Evolutionary conservation across 2,329 filamentous ascomycete genomes (phyloP), one percentile per base, ranked within the genome.

Genomic region (Exophiala mesophila): DNA sequence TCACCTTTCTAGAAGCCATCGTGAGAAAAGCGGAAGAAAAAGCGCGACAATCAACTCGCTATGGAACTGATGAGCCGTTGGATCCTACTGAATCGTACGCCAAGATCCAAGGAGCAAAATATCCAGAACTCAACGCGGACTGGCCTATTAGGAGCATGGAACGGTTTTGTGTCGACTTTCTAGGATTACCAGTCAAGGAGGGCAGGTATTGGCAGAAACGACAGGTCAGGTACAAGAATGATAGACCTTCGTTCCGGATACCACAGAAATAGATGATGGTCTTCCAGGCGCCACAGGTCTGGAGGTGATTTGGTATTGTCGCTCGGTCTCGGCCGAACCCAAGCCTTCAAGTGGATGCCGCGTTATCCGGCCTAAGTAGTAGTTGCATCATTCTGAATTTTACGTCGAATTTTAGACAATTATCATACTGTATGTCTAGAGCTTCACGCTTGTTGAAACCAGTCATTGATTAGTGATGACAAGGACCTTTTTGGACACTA

Each of bases 1-100:
- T 55, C 4, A 32, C 17, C 2, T 42, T 55, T n/a, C 29, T 51
- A 21, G 45, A 51, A 32, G 50, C 50, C 8, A 45, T 48, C 29
- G 36, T 45, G 5, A 37, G 37, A 23, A 36, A 33, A 13, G 49
- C 49, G 3, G 51, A 52, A 29, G 26, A 36, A 18, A 46, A 40
- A 17, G 45, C 46, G 7, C n/a, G 33, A 10, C 19, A 40, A 23
- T 40, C 36, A n/a, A 50, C 31, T 18, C 20, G 4, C 9, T 28
- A 34, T 10, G 7, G 8, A 24, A 42, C 23, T 15, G 24, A 8
- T 18, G 20, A 18, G 6, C 18, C 24, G 5, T 18, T 40, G 7
- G 33, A 32, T 23, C 9, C 26, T 19, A 32, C 19, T 15, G 36
- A 18, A 5, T 15, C 49, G n/a, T 52, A 37, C 29, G 32, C 42